Conservation (phyloP, 2,329 filamentous ascomycete genomes). For the Fonsecaea erecta region DNA sequence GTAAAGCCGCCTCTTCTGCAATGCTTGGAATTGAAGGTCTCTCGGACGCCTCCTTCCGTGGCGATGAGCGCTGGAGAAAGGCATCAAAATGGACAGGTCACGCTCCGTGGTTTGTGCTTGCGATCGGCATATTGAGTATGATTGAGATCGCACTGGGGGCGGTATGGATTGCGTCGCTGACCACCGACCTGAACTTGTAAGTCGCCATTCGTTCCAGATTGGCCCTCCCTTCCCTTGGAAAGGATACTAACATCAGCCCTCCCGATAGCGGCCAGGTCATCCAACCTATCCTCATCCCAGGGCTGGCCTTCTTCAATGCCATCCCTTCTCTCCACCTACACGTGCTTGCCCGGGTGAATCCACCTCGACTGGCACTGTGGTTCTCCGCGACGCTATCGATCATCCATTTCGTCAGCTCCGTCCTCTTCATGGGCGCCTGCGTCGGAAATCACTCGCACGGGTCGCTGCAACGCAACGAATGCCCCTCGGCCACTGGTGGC, state of each 20-base stretch:
- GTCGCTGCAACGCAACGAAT: conserved; percentile 31
- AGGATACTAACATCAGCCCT: background rate
- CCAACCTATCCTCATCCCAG: conserved; percentile 36
- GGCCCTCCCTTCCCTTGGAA: background rate
- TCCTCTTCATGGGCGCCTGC: conserved; percentile 33
- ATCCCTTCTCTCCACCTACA: conserved; percentile 36
- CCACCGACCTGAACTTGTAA: conserved; percentile 32
- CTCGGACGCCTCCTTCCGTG: conserved; percentile 34
- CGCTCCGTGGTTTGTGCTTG: conserved; percentile 33
- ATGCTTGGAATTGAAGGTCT: conserved; percentile 35
- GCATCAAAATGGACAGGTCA: conserved; percentile 31
- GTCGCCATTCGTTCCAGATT: conserved; percentile 2
- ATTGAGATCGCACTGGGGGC: conserved; percentile 35
- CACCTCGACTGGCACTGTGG: conserved; percentile 33
- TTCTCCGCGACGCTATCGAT: conserved; percentile 30
- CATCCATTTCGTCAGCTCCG: conserved; percentile 29
- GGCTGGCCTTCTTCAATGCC: conserved; percentile 37
- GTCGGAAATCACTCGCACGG: conserved; percentile 20
- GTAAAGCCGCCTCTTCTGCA: background rate
- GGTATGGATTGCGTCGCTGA: conserved; percentile 33
- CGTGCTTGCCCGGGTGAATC: conserved; percentile 34
- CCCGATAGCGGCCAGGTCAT: conserved; percentile 30
- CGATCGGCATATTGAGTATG: conserved; percentile 33
- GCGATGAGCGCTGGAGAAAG: conserved; percentile 32
- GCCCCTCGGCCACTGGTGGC: conserved; percentile 28